Conservation (phyloP, 768 basidiomycete genomes). For the Pisolithus tinctorius region DNA sequence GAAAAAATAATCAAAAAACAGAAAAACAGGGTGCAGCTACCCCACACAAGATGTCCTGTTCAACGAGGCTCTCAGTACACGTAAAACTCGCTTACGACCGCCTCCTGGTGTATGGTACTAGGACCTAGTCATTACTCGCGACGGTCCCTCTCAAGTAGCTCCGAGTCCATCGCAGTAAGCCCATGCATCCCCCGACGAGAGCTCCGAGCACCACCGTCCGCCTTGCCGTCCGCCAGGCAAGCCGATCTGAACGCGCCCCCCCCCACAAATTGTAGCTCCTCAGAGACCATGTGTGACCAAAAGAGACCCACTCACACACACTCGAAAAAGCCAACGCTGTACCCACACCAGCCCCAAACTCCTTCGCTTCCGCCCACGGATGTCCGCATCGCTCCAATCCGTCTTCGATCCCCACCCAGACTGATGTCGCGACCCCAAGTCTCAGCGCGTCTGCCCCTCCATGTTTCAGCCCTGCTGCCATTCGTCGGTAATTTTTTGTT, state of each 20-base stretch:
- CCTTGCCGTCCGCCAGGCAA: constrained; percentile 43
- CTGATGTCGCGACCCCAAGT: constrained; percentile 40
- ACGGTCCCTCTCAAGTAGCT: constrained; percentile 20
- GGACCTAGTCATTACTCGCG: constrained; percentile 1
- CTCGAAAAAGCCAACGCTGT: constrained; percentile 53
- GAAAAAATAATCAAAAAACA: neutral
- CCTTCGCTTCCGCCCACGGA: constrained; percentile 37
- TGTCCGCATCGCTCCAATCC: constrained; percentile 30
- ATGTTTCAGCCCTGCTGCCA: constrained; percentile 64
- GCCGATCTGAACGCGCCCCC: constrained; percentile 39
- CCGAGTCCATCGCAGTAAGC: constrained; percentile 36
- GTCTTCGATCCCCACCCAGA: constrained; percentile 47
- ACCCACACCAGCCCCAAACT: constrained; percentile 59
- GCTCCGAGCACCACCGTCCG: constrained; percentile 49
- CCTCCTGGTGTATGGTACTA: too few species aligned
- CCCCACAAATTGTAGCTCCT: neutral
- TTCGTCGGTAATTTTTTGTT: constrained; percentile 87
- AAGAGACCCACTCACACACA: constrained; percentile 36
- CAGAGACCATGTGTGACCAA: neutral
- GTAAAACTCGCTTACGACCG: too few species aligned
- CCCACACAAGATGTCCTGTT: neutral
- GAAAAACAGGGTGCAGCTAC: neutral
- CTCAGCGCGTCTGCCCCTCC: constrained; percentile 52
- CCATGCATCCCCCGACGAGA: constrained; percentile 50
- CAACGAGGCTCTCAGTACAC: too few species aligned